Base-by-base conservation (phyloP, 148 eudicot species). In the Cornus suecica region DNA sequence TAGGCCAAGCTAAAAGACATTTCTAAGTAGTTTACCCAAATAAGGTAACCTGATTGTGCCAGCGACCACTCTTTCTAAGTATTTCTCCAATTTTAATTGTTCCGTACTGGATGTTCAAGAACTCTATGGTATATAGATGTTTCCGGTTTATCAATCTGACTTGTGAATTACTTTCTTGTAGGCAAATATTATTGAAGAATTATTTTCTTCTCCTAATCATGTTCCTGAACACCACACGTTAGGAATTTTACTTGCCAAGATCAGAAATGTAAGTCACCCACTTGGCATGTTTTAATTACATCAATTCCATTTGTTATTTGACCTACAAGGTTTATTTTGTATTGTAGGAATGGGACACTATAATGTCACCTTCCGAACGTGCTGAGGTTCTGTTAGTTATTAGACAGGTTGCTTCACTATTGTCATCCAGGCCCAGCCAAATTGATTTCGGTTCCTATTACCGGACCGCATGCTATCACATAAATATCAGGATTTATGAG, bases 151-250 rank as follows among this genome's bases (percentile, higher is more conserved):
- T 31, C 70, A 26, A 65, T 76, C 29, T 67, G 51, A 58, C 62
- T 76, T 74, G 45, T 23, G 5, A 58, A 67, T 16, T 77, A 16
- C 71, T 66, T 73, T 74, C 6, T 65, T 66, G 20, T 81, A 94
- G 98, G 96, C 86, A 73, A 87, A 87, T 85, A 78, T 86, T 41
- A 75, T 94, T 70, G 97, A 92, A 86, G 98, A 94, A 84, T 81
- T 90, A 78, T 78, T 80, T n/a, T 77, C 81, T 67, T 71, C 80
- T 76, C 78, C 78, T 64, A 77, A 83, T 41, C 79, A 71, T 74
- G 74, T 71, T 62, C 62, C 76, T 56, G 92, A 88, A 72, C 78
- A 78, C 73, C 80, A 84, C 74, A 77, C 81, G 23, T 51, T 90
- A 71, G 85, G 79, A 80, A 34, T 75, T 80, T 82, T 85, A 66